These are phyloP conservation scores for Cryptococcus sp. DNA, from an alignment of 1,284 basidiomycete species.

Conservation along the genomic window DNA sequence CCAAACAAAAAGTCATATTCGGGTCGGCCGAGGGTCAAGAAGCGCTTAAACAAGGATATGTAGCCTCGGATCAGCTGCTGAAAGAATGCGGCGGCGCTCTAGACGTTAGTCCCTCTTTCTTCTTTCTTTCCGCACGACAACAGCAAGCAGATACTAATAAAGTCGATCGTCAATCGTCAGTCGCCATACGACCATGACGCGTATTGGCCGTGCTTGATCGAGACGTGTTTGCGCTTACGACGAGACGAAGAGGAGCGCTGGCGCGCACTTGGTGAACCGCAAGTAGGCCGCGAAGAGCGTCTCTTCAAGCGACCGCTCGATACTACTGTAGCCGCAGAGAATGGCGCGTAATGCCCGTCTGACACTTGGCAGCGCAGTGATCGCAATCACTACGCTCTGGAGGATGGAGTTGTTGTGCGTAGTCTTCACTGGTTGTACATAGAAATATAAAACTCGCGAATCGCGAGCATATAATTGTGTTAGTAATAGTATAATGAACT, in stretches of 20 bases:
- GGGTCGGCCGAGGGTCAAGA: constrained; percentile 18
- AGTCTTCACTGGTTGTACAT: too few relatives aligned
- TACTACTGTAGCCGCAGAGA: background rate
- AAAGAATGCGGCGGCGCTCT: constrained; percentile 39
- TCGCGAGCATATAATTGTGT: too few relatives aligned
- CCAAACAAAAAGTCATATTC: constrained; percentile 37
- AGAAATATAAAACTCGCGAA: too few relatives aligned
- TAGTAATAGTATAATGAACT: too few relatives aligned
- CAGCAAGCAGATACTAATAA: too few relatives aligned
- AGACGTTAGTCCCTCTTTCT: constrained; percentile 19
- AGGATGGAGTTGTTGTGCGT: too few relatives aligned
- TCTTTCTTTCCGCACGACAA: too few relatives aligned
- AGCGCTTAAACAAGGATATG: constrained; percentile 25
- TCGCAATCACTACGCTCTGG: too few relatives aligned
- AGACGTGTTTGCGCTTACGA: constrained; percentile 29
- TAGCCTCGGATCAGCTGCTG: constrained; percentile 25
- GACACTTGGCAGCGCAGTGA: too few relatives aligned
- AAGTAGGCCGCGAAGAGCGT: constrained; percentile 37
- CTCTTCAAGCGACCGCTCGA: constrained; percentile 29
- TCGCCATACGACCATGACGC: constrained; percentile 38
- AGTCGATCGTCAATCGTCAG: too few relatives aligned
- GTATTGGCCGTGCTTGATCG: constrained; percentile 38
- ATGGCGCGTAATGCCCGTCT: too few relatives aligned
- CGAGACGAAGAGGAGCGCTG: constrained; percentile 30
- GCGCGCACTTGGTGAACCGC: constrained; percentile 24